Percentiles rank a stretch among this genome's conserved stretches.
Evolutionary conservation across 345 rosid species (phyloP).

Genomic region (Kandelia obovata): DNA sequence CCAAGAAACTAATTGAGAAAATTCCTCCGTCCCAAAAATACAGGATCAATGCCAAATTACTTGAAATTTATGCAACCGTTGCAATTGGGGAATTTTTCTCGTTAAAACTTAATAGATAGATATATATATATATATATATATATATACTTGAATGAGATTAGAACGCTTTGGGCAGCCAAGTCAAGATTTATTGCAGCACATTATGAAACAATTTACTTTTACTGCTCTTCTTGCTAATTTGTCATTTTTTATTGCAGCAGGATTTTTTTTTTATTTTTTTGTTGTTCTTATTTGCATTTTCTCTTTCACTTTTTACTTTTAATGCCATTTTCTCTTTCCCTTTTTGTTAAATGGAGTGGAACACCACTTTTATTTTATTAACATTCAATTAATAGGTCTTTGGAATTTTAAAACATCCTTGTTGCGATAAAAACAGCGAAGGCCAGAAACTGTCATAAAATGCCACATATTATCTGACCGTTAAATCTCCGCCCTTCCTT

Average conservation of each 20-base stretch:
- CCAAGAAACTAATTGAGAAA: too few relatives aligned
- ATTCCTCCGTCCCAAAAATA: too few relatives aligned
- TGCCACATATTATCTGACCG: constrained; percentile 47
- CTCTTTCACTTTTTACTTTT: too few relatives aligned
- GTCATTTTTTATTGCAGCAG: too few relatives aligned
- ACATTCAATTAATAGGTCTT: background rate
- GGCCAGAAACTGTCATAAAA: constrained; percentile 53
- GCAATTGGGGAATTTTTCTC: too few relatives aligned
- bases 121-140: too few relatives aligned
- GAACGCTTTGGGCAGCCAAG: background rate
- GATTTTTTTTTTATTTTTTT: too few relatives aligned
- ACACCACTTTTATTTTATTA: background rate
- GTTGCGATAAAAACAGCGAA: background rate
- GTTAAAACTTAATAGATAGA: background rate
- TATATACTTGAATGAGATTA: background rate
- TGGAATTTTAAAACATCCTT: background rate
- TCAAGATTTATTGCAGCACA: background rate
- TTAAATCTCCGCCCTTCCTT: constrained; percentile 99
- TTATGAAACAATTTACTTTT: background rate
- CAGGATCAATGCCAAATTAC: too few relatives aligned
- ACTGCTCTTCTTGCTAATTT: too few relatives aligned
- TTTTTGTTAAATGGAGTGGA: background rate
- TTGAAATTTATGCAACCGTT: too few relatives aligned
- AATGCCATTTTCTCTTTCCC: too few relatives aligned
- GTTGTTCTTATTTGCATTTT: too few relatives aligned